Percentiles rank a stretch among this genome's conserved stretches.
Evolutionary conservation across 1,284 basidiomycete genomes (phyloP).

Genomic region (Hymenochaete sp.): DNA sequence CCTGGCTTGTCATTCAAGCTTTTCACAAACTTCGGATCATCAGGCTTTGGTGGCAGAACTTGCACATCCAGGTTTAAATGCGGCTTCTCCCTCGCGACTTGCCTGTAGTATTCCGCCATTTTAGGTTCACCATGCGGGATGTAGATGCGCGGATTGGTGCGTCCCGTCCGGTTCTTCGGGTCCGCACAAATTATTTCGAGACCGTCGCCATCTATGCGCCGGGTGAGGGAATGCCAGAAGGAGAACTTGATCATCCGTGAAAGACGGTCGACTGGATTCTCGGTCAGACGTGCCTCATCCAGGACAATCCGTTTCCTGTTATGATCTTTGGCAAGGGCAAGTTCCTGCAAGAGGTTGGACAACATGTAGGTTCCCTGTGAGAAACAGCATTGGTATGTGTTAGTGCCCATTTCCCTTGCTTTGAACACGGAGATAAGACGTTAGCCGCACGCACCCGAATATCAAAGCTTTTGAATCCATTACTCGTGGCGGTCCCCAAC

Average conservation of each 20-base stretch:
- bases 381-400: neutral
- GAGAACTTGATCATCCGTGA: slow-evolving; percentile 98
- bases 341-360: slow-evolving; percentile 96
- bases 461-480: slow-evolving; percentile 96
- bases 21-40: slow-evolving; percentile 86
- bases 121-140: slow-evolving; percentile 87
- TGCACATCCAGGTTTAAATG: slow-evolving; percentile 89
- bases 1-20: slow-evolving; percentile 91
- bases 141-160: slow-evolving; percentile 86
- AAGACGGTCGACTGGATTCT: slow-evolving; percentile 95
- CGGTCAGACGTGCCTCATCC: slow-evolving; percentile 92
- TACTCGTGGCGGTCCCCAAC: slow-evolving; percentile 92
- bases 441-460: slow-evolving; percentile 60
- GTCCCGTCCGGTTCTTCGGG: slow-evolving; percentile 89
- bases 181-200: slow-evolving; percentile 95
- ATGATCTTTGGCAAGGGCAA: slow-evolving; percentile 94
- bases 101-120: slow-evolving; percentile 90
- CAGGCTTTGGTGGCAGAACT: slow-evolving; percentile 75
- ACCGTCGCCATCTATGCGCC: slow-evolving; percentile 94
- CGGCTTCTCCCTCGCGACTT: slow-evolving; percentile 75
- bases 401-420: neutral
- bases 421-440: slow-evolving; percentile 4
- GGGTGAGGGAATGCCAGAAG: slow-evolving; percentile 96
- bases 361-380: slow-evolving; percentile 95
- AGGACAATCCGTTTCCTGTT: slow-evolving; percentile 93